Evolutionary conservation across 768 basidiomycete genomes (phyloP).

Genomic region (Lactarius quietus): DNA sequence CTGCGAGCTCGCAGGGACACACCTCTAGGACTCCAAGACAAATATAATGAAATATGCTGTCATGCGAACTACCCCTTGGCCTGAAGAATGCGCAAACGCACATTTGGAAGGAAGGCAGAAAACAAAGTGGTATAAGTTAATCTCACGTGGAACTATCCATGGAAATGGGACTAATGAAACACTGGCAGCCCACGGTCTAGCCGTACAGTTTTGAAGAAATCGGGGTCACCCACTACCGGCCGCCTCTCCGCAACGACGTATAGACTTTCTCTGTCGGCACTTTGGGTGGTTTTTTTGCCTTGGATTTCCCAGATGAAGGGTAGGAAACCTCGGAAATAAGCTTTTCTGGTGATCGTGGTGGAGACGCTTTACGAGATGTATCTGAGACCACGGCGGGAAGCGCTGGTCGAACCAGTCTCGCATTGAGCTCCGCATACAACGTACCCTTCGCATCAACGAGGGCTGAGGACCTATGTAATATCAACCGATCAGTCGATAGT

Average conservation of each 20-base stretch:
- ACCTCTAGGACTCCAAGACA: slow-evolving; percentile 2
- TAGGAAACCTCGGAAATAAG: not conserved
- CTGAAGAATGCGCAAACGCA: not conserved
- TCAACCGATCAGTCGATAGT: not conserved
- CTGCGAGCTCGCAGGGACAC: slow-evolving; percentile 4
- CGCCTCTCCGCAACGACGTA: slow-evolving; percentile 14
- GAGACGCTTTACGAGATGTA: slow-evolving; percentile 1
- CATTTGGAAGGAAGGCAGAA: not conserved
- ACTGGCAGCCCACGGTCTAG: not conserved
- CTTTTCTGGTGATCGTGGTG: not conserved
- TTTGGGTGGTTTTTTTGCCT: not conserved
- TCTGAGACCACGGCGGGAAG: not conserved
- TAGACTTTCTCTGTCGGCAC: not conserved
- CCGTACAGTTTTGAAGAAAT: not conserved
- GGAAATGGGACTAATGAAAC: not conserved
- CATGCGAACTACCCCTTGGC: not conserved
- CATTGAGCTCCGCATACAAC: slow-evolving; percentile 29
- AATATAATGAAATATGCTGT: too few species aligned
- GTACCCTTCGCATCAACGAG: slow-evolving; percentile 28
- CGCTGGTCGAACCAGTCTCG: slow-evolving; percentile 25
- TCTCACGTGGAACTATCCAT: not conserved
- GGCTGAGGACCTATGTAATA: slow-evolving; percentile 29
- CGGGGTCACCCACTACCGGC: slow-evolving; percentile 5
- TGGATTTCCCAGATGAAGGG: not conserved
- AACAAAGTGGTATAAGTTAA: not conserved